phyloP scores from a whole-genome alignment of 1,284 basidiomycete genomes.

The Hymenochaete sp. region DNA sequence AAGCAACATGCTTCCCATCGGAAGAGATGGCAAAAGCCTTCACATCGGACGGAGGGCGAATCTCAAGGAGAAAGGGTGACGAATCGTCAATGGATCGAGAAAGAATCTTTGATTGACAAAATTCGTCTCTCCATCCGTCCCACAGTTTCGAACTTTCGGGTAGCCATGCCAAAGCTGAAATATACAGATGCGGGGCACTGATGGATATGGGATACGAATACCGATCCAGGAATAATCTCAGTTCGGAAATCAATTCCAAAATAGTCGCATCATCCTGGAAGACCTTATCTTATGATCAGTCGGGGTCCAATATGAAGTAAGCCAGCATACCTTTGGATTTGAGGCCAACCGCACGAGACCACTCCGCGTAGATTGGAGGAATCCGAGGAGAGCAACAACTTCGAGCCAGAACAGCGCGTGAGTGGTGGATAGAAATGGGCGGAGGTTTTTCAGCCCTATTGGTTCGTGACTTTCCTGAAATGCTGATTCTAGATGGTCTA shows the following conservation, averaged over 20 bases:
- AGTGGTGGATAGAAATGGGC: slow-evolving; percentile 16
- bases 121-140: too few species aligned
- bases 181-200: slow-evolving; percentile 2
- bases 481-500: slow-evolving; percentile 2
- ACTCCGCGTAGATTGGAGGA: not conserved
- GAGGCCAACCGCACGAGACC: not conserved
- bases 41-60: too few species aligned
- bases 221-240: too few species aligned
- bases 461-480: not conserved
- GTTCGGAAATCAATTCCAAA: too few species aligned
- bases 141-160: too few species aligned
- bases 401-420: slow-evolving; percentile 2
- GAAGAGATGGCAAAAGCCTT: slow-evolving; percentile 40
- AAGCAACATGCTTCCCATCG: not conserved
- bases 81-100: too few species aligned
- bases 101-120: too few species aligned
- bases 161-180: slow-evolving; percentile 16
- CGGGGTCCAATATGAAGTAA: too few species aligned
- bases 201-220: not conserved
- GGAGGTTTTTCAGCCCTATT: not conserved
- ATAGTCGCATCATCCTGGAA: too few species aligned
- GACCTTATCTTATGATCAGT: too few species aligned
- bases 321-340: not conserved
- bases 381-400: not conserved
- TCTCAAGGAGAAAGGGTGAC: too few species aligned